Conservation (phyloP, 441 rosid genomes). For the Eutrema salsugineum region DNA sequence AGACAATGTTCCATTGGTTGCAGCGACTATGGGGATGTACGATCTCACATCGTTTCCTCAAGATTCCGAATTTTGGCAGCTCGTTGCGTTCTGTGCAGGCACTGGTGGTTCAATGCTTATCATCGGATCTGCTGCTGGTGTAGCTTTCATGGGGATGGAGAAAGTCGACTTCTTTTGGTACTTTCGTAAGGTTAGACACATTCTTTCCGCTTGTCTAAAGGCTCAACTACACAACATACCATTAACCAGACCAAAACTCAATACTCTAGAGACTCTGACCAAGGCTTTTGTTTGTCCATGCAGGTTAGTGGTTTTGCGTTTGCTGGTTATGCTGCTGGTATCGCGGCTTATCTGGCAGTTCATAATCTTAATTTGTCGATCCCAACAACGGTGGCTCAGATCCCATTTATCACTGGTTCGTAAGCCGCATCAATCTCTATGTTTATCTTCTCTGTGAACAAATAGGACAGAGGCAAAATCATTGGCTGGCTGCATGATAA, state of each 20-base stretch:
- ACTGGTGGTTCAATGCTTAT: slow-evolving; percentile 91
- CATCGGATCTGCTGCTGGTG: slow-evolving; percentile 92
- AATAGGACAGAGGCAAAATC: background rate
- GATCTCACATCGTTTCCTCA: slow-evolving; percentile 79
- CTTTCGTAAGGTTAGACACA: slow-evolving; percentile 59
- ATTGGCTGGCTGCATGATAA: slow-evolving; percentile 4
- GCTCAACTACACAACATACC: background rate
- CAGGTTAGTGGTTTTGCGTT: slow-evolving; percentile 95
- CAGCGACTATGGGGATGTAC: slow-evolving; percentile 97
- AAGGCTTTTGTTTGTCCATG: slow-evolving; percentile 7
- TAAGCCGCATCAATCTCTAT: slow-evolving; percentile 15
- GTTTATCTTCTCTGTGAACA: background rate
- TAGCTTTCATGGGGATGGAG: slow-evolving; percentile 94
- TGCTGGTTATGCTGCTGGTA: slow-evolving; percentile 90
- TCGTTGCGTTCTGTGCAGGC: slow-evolving; percentile 85
- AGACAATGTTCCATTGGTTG: slow-evolving; percentile 91
- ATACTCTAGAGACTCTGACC: background rate
- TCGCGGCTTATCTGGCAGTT: slow-evolving; percentile 66
- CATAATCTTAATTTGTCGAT: slow-evolving; percentile 49
- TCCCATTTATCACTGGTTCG: slow-evolving; percentile 73
- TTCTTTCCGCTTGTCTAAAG: background rate
- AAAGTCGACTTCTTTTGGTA: slow-evolving; percentile 97
- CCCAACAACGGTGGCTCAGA: slow-evolving; percentile 70
- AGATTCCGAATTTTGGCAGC: slow-evolving; percentile 94
- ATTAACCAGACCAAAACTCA: background rate